These are phyloP conservation scores for Vitellaria paradoxa DNA, from an alignment of 179 eudicot genomes.

Conservation along the genomic window DNA sequence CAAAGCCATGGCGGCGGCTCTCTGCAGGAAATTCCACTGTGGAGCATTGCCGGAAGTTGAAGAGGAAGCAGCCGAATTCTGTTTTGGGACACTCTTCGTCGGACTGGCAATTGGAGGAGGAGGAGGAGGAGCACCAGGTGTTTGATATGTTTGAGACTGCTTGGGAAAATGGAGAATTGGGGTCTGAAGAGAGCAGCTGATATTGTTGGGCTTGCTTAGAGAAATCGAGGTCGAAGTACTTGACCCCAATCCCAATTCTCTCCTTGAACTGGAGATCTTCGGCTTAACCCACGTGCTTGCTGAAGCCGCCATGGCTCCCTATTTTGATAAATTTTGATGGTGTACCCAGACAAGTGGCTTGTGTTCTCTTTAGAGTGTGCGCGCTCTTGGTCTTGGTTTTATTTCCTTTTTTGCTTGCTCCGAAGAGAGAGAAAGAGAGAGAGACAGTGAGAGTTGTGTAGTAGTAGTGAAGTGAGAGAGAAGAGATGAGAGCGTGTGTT, in stretches of 20 bases:
- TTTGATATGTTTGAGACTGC: conserved; percentile 10
- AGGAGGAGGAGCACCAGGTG: neutral
- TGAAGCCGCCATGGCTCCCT: conserved; percentile 25
- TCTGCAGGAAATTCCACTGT: conserved; percentile 20
- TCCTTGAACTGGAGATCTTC: conserved; percentile 4
- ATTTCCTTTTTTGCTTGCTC: no score
- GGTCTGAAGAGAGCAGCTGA: conserved; percentile 22
- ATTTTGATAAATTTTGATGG: neutral
- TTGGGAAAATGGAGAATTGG: conserved; percentile 24
- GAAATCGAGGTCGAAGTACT: conserved; percentile 3
- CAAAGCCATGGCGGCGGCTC: conserved; percentile 17
- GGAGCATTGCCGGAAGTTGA: neutral
- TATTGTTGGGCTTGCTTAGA: conserved; percentile 8
- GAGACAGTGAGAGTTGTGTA: neutral
- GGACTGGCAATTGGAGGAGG: neutral
- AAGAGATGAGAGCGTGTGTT: neutral
- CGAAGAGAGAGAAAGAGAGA: neutral
- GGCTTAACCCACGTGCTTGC: conserved; percentile 17
- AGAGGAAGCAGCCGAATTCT: neutral
- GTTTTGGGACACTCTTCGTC: neutral
- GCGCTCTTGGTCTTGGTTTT: no score
- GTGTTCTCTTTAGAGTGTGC: no score
- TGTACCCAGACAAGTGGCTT: no score
- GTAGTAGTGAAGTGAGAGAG: neutral
- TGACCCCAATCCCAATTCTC: neutral